Conservation (phyloP, 2,329 filamentous ascomycete genomes). For the Penicillium sp. region DNA sequence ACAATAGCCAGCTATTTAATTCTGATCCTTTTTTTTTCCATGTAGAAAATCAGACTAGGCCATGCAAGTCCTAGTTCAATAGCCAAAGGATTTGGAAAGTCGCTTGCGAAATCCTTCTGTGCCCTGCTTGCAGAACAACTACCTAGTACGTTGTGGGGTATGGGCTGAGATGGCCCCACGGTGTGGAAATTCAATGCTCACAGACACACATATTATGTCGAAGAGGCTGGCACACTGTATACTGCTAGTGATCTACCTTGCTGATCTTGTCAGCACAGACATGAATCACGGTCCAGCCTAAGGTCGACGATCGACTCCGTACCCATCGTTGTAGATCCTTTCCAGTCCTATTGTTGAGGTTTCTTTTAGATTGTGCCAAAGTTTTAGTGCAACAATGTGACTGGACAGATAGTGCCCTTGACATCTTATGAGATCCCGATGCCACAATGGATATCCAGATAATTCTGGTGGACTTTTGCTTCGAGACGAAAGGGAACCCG, state of each 20-base stretch:
- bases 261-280: constrained; percentile 6
- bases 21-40: not conserved
- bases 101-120: constrained; percentile 5
- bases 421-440: not conserved
- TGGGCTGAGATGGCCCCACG: constrained; percentile 5
- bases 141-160: not conserved
- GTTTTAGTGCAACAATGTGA: not conserved
- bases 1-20: not conserved
- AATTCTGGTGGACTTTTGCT: not conserved
- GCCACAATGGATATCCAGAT: not conserved
- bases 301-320: constrained; percentile 6
- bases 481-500: not conserved
- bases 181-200: constrained; percentile 9
- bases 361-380: not conserved
- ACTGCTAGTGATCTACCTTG: constrained; percentile 1
- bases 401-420: not conserved
- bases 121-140: constrained; percentile 4
- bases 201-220: not conserved
- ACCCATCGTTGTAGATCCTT: not conserved
- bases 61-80: constrained; percentile 1
- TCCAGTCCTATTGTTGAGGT: not conserved
- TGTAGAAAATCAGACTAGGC: constrained; percentile 1
- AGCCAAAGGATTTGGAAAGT: not conserved
- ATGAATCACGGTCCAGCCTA: constrained; percentile 7
- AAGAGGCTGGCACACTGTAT: not conserved